A percentile compares a stretch with the other conserved stretches of the same genome.
Conservation (phyloP, 257 asterid genomes). For the Henckelia pumila region DNA sequence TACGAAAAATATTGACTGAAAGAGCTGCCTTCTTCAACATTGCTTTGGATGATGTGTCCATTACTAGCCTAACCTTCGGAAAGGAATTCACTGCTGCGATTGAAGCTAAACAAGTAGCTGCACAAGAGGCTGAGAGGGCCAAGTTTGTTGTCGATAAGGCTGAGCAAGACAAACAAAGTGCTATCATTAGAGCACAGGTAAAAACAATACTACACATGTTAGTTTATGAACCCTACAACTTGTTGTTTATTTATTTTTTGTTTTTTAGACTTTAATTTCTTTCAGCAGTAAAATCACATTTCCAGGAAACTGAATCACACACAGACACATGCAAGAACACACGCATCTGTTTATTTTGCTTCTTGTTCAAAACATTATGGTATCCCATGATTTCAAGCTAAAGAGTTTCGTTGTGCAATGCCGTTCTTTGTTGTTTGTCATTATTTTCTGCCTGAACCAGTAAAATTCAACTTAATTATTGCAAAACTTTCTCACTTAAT, state of each 20-base stretch:
- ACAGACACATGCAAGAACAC: background rate
- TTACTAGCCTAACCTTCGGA: conserved; percentile 29
- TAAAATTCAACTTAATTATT: background rate
- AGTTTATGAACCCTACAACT: background rate
- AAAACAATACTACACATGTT: background rate
- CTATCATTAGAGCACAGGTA: conserved; percentile 31
- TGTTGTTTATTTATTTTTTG: background rate
- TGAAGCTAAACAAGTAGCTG: conserved; percentile 39
- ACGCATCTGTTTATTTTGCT: background rate
- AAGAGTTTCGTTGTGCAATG: background rate
- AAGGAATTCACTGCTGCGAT: conserved; percentile 35
- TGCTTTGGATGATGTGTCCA: conserved; percentile 35
- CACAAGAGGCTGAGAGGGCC: conserved; percentile 39
- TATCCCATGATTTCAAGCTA: background rate
- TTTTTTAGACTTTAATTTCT: background rate
- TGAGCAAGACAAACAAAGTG: conserved; percentile 31
- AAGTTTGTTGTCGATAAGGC: conserved; percentile 39
- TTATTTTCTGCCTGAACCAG: background rate
- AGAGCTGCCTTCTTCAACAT: conserved; percentile 32
- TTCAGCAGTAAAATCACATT: background rate
- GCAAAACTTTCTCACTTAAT: conserved; percentile 14
- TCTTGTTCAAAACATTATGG: background rate
- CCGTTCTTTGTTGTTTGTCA: background rate
- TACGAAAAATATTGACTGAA: conserved; percentile 27
- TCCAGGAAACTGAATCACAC: background rate